phyloP scores from a whole-genome alignment of 2,329 filamentous ascomycete genomes.

The Alternaria brassicicola region DNA sequence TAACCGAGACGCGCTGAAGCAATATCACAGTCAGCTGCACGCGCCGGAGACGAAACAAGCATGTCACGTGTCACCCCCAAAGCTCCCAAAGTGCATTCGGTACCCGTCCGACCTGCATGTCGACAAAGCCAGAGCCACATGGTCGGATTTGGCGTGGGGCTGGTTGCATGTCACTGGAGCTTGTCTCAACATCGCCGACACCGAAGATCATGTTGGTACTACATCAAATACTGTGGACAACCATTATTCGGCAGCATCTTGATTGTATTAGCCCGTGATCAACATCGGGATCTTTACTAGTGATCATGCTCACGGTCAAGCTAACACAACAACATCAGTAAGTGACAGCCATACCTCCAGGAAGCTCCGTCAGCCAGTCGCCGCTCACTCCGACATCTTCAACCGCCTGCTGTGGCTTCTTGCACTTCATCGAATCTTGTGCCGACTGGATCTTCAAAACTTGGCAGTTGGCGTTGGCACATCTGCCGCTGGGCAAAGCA shows the following conservation, averaged over 20 bases:
- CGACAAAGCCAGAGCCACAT: not conserved
- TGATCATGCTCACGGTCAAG: not conserved
- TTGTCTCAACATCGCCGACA: constrained; percentile 5
- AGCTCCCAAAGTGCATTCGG: not conserved
- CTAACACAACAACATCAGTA: constrained; percentile 6
- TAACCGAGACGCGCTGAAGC: not conserved
- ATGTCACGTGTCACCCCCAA: not conserved
- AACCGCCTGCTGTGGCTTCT: constrained; percentile 53
- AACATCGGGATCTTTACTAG: not conserved
- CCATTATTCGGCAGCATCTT: not conserved
- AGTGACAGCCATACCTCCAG: constrained; percentile 33
- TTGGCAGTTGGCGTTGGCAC: constrained; percentile 38
- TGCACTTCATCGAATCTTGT: constrained; percentile 32
- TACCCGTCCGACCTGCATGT: not conserved
- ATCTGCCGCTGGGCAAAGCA: constrained; percentile 34
- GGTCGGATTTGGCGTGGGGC: not conserved
- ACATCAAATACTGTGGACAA: not conserved
- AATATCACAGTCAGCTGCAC: not conserved
- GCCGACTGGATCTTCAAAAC: constrained; percentile 41
- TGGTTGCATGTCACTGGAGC: not conserved
- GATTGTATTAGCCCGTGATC: no score
- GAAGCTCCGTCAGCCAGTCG: constrained; percentile 37
- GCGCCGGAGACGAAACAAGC: no score
- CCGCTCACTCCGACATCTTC: constrained; percentile 51
- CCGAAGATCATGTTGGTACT: not conserved